phyloP scores from a whole-genome alignment of 2,329 filamentous ascomycete species.

The Paraphoma chrysanthemicola region DNA sequence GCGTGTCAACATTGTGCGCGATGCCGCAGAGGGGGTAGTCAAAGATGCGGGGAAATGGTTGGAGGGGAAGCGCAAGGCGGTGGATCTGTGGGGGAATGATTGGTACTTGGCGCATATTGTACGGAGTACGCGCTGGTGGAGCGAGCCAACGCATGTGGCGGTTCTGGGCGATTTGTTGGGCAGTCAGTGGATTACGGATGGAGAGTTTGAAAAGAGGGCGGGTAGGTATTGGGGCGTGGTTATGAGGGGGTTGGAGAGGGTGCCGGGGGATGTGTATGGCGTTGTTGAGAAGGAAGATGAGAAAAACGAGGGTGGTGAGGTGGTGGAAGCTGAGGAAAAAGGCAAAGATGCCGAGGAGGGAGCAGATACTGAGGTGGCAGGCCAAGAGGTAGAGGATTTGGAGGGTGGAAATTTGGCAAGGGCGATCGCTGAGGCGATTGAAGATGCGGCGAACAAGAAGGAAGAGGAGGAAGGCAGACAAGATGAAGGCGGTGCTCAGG shows the following conservation, averaged over 20 bases:
- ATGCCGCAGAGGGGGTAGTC: conserved; percentile 25
- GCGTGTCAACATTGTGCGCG: conserved; percentile 10
- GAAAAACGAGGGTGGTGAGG: background rate
- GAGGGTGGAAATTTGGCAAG: background rate
- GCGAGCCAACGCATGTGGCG: conserved; percentile 81
- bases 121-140: conserved; percentile 82
- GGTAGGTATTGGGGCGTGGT: conserved; percentile 81
- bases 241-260: conserved; percentile 71
- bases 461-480: conserved; percentile 23
- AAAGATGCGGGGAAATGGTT: conserved; percentile 73
- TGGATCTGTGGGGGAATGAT: conserved; percentile 94
- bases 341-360: background rate
- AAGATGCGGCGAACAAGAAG: conserved; percentile 5
- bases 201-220: conserved; percentile 79
- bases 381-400: no score
- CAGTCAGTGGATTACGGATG: conserved; percentile 91
- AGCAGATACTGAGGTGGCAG: background rate
- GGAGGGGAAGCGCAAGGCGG: conserved; percentile 73
- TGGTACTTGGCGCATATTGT: conserved; percentile 94
- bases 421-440: background rate
- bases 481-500: conserved; percentile 32
- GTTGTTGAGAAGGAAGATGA: conserved; percentile 2
- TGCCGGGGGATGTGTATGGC: conserved; percentile 54
- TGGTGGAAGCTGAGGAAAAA: background rate
- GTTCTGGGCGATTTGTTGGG: conserved; percentile 92